phyloP scores from a whole-genome alignment of 805 yeast species.

The Teunomyces funiuensis region DNA sequence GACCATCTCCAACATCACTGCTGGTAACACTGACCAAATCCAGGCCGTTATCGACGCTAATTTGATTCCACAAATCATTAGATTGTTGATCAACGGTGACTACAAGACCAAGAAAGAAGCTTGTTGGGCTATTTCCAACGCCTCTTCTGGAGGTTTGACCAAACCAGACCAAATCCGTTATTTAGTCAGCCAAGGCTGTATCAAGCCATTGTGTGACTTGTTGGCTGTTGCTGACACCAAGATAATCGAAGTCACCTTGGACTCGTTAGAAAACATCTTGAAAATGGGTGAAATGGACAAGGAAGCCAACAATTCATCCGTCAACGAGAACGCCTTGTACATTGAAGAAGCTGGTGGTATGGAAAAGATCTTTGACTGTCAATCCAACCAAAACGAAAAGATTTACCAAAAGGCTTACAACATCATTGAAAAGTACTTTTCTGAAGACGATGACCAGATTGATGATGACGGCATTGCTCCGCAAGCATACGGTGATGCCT shows the following conservation, averaged over 20 bases:
- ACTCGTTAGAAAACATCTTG: slow-evolving; percentile 89
- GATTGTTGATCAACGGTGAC: slow-evolving; percentile 77
- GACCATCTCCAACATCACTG: slow-evolving; percentile 97
- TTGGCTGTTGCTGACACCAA: slow-evolving; percentile 84
- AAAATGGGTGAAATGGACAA: slow-evolving; percentile 93
- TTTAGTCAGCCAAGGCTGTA: slow-evolving; percentile 92
- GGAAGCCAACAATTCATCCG: slow-evolving; percentile 65
- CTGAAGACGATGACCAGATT: slow-evolving; percentile 70
- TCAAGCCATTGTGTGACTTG: slow-evolving; percentile 94
- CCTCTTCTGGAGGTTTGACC: slow-evolving; percentile 90
- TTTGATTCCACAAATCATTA: slow-evolving; percentile 86
- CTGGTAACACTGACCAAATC: slow-evolving; percentile 93
- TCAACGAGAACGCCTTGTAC: slow-evolving; percentile 85
- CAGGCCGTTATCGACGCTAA: slow-evolving; percentile 96
- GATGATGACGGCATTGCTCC: slow-evolving; percentile 74
- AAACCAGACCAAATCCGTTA: slow-evolving; percentile 93
- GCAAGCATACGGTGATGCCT: slow-evolving; percentile 75
- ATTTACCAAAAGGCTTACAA: slow-evolving; percentile 88
- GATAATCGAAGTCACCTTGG: slow-evolving; percentile 91
- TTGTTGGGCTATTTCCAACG: slow-evolving; percentile 98
- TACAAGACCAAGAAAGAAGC: slow-evolving; percentile 98
- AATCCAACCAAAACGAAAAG: slow-evolving; percentile 86
- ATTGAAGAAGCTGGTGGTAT: slow-evolving; percentile 98
- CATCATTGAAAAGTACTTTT: slow-evolving; percentile 88
- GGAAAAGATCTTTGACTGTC: slow-evolving; percentile 93